A percentile compares a stretch with the other conserved stretches of the same genome.
Conservation (phyloP, 208 protist genomes). For the Trypanosoma platydactyli region DNA sequence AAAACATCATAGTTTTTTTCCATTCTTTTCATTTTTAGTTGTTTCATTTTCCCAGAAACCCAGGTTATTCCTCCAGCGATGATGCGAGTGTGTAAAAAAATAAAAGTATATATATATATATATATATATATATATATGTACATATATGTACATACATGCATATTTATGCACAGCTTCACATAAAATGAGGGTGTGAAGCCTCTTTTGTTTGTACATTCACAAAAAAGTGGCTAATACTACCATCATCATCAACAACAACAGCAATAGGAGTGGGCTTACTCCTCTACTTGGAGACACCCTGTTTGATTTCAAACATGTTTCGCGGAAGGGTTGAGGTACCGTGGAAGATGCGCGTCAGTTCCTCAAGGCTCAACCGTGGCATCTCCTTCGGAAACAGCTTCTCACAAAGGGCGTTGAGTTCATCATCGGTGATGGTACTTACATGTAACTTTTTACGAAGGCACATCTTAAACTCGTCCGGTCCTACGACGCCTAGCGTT, state of each 20-base stretch:
- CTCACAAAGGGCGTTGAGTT: slow-evolving; percentile 71
- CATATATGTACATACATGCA: slow-evolving; percentile 5
- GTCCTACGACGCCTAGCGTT: slow-evolving; percentile 79
- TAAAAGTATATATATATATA: not conserved
- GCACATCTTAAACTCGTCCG: slow-evolving; percentile 84
- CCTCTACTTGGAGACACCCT: slow-evolving; percentile 40
- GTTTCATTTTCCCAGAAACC: too few relatives aligned
- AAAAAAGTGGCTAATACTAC: not conserved
- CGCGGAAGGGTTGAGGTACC: slow-evolving; percentile 82
- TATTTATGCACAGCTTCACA: not conserved
- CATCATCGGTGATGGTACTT: slow-evolving; percentile 52
- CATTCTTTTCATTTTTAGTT: too few relatives aligned
- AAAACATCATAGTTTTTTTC: not conserved
- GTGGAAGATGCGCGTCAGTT: slow-evolving; percentile 85
- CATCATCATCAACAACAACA: not conserved
- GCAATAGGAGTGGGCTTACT: not conserved
- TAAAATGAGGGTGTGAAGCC: too few relatives aligned
- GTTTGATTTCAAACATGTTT: slow-evolving; percentile 67
- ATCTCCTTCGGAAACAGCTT: slow-evolving; percentile 68
- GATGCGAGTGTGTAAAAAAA: too few relatives aligned
- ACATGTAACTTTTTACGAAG: slow-evolving; percentile 73
- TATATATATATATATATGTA: not conserved
- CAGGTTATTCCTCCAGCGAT: too few relatives aligned
- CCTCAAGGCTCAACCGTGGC: slow-evolving; percentile 76
- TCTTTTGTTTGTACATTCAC: not conserved